Evolutionary conservation across 306 rosid species (phyloP).

Genomic region (Hippophae tibetana): DNA sequence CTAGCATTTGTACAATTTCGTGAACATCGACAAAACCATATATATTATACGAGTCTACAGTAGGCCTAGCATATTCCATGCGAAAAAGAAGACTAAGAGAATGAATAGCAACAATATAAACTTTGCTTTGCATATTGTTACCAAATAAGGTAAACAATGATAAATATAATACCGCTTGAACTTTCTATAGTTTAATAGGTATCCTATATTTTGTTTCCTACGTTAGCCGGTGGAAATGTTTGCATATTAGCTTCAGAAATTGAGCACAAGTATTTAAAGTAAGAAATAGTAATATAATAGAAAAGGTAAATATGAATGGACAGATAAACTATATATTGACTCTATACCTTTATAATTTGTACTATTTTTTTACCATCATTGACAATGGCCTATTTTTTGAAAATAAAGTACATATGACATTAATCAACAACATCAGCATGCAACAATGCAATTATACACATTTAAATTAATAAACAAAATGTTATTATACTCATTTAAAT

Average conservation of each 20-base stretch:
- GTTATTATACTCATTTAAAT: too few species aligned
- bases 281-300: constrained; percentile 1
- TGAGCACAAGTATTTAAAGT: constrained; percentile 20
- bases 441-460: not conserved
- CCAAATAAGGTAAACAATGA: not conserved
- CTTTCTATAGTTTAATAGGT: constrained; percentile 66
- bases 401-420: constrained; percentile 1
- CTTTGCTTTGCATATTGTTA: constrained; percentile 32
- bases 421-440: not conserved
- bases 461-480: too few species aligned
- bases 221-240: constrained; percentile 66
- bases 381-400: constrained; percentile 45
- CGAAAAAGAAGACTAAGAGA: constrained; percentile 74
- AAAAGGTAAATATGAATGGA: not conserved
- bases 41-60: constrained; percentile 36
- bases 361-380: constrained; percentile 42
- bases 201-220: constrained; percentile 42
- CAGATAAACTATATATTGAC: constrained; percentile 1
- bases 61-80: constrained; percentile 62
- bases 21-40: too few species aligned
- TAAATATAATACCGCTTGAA: constrained; percentile 39
- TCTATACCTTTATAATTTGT: constrained; percentile 51
- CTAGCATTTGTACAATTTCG: too few species aligned
- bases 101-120: constrained; percentile 73
- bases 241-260: constrained; percentile 66